Conservation (phyloP, 192 early-diverging fungal genomes). For the Lunasporangiospora selenospora region DNA sequence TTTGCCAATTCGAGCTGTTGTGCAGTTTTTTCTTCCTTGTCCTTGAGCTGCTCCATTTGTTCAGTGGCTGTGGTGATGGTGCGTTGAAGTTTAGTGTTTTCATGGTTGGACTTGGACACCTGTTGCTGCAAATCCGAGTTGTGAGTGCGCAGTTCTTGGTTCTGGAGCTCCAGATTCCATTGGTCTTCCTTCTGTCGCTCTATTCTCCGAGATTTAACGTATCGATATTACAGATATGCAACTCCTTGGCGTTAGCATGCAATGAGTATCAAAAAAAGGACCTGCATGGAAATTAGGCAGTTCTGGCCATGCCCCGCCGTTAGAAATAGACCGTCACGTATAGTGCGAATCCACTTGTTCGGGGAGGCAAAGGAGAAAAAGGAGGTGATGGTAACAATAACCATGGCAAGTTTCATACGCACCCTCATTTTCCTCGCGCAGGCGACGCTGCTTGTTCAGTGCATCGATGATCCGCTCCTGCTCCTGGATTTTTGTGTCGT, state of each 20-base stretch:
- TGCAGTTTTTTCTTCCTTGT: constrained; percentile 56
- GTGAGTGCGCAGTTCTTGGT: constrained; percentile 54
- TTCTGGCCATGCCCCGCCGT: too few relatives aligned
- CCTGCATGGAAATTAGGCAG: too few relatives aligned
- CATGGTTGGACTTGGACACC: constrained; percentile 52
- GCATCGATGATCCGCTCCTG: constrained; percentile 58
- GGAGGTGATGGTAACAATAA: background rate
- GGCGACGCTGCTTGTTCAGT: constrained; percentile 54
- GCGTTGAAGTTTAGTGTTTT: constrained; percentile 63
- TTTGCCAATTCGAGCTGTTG: constrained; percentile 56
- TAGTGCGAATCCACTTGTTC: background rate
- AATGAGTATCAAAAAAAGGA: too few relatives aligned
- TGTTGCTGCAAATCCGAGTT: constrained; percentile 53
- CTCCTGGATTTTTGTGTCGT: constrained; percentile 60
- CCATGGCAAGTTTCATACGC: background rate
- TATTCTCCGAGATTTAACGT: constrained; percentile 17
- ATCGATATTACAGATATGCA: too few relatives aligned
- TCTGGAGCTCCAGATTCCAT: constrained; percentile 62
- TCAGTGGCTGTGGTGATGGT: constrained; percentile 59
- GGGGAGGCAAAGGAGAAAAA: background rate
- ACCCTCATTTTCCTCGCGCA: constrained; percentile 66
- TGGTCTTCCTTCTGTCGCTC: constrained; percentile 60
- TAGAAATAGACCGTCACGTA: too few relatives aligned
- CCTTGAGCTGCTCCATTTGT: constrained; percentile 65
- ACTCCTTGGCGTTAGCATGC: too few relatives aligned